Evolutionary conservation across 2,329 filamentous ascomycete species (phyloP).

Genomic region (Cladosporium velox): DNA sequence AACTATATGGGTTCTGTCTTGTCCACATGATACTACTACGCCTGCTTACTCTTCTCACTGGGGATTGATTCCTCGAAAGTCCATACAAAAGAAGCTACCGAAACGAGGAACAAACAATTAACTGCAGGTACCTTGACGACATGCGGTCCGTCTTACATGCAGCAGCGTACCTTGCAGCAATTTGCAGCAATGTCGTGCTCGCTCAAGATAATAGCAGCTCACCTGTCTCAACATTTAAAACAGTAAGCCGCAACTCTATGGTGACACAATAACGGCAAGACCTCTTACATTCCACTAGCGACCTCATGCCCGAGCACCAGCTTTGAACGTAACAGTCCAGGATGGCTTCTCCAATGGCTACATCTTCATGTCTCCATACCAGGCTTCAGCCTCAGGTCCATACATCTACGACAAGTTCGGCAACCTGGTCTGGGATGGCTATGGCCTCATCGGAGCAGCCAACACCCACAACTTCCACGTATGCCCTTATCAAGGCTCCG

Average conservation of each 20-base stretch:
- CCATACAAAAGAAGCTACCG: neutral
- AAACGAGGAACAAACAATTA: neutral
- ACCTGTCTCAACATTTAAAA: constrained; percentile 12
- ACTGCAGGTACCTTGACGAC: neutral
- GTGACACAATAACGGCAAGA: neutral
- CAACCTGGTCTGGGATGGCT: constrained; percentile 41
- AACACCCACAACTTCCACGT: constrained; percentile 49
- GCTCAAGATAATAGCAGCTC: constrained; percentile 13
- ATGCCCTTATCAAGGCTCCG: constrained; percentile 46
- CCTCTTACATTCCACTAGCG: constrained; percentile 23
- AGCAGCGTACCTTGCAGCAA: constrained; percentile 5
- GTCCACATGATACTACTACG: neutral
- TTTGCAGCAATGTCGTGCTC: neutral
- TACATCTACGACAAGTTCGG: constrained; percentile 35
- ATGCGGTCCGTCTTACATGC: constrained; percentile 13
- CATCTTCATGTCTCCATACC: constrained; percentile 31
- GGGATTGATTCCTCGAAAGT: neutral
- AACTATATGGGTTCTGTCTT: neutral
- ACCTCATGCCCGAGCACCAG: constrained; percentile 30
- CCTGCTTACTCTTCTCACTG: neutral
- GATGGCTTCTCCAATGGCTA: constrained; percentile 26
- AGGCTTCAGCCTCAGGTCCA: constrained; percentile 24
- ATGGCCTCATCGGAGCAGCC: constrained; percentile 35
- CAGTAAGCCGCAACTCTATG: constrained; percentile 9
- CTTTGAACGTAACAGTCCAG: constrained; percentile 28